Conservation (phyloP, 768 basidiomycete genomes). For the Termitomyces sp. region DNA sequence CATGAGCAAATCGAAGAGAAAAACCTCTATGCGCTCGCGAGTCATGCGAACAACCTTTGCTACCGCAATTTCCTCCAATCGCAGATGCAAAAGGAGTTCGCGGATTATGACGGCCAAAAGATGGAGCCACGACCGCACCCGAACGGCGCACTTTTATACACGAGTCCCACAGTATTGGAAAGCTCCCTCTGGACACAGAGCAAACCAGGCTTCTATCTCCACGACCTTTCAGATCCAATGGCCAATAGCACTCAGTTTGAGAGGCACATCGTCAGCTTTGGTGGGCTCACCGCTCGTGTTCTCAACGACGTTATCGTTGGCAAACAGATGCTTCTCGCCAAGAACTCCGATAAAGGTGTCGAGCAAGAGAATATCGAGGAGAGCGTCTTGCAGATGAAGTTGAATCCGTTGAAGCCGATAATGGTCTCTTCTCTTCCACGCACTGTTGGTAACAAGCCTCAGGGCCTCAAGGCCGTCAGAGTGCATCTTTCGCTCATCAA, state of each 20-base stretch:
- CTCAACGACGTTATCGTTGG: background rate
- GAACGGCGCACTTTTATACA: conserved; percentile 58
- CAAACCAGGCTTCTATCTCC: conserved; percentile 55
- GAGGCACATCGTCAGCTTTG: conserved; percentile 33
- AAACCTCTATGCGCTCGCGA: conserved; percentile 20
- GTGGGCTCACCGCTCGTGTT: conserved; percentile 33
- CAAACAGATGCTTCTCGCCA: conserved; percentile 21
- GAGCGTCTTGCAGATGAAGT: conserved; percentile 24
- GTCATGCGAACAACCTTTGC: conserved; percentile 11
- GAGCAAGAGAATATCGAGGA: conserved; percentile 11
- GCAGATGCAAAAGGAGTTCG: conserved; percentile 18
- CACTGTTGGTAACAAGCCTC: conserved; percentile 36
- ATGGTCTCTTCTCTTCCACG: conserved; percentile 30
- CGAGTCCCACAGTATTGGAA: conserved; percentile 48
- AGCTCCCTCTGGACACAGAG: conserved; percentile 43
- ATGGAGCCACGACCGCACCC: conserved; percentile 67
- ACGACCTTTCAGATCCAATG: conserved; percentile 7
- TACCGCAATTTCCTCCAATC: conserved; percentile 36
- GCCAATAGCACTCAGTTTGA: background rate
- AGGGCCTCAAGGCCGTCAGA: conserved; percentile 31
- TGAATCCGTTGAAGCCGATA: conserved; percentile 12
- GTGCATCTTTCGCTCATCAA: conserved; percentile 23
- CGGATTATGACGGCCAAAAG: conserved; percentile 17
- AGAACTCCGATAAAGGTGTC: conserved; percentile 23
- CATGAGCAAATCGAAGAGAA: conserved; percentile 10